phyloP scores from a whole-genome alignment of 768 basidiomycete species.

The Trametes punicea region DNA sequence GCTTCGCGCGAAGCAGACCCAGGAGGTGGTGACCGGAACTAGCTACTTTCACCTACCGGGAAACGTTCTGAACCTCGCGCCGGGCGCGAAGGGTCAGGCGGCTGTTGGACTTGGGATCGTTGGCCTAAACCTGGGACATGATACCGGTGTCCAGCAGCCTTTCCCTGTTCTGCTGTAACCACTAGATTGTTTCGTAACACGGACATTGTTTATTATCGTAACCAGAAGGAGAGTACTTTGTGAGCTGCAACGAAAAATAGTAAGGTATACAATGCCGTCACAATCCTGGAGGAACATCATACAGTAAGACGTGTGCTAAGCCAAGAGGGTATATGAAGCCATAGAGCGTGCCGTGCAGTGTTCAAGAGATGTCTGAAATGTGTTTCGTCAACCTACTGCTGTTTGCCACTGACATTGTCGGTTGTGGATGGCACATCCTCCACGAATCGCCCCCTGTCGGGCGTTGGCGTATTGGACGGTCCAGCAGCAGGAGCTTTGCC shows the following conservation, averaged over 20 bases:
- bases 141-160: background rate
- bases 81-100: background rate
- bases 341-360: background rate
- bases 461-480: background rate
- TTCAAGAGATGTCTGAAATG: background rate
- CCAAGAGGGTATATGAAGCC: background rate
- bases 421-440: conserved; percentile 32
- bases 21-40: background rate
- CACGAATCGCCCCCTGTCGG: conserved; percentile 36
- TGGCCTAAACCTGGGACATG: background rate
- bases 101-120: conserved; percentile 4
- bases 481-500: background rate
- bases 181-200: background rate
- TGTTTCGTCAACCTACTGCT: background rate
- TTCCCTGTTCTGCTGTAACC: background rate
- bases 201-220: background rate
- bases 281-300: too few species aligned
- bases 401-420: background rate
- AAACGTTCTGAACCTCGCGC: background rate
- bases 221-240: background rate
- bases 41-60: conserved; percentile 13
- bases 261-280: background rate
- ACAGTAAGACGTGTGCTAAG: background rate
- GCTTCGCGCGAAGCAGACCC: background rate
- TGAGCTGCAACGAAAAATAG: background rate